Percentiles rank a stretch among this genome's conserved stretches.
phyloP scores from a whole-genome alignment of 352 stramenopile species.

The Pythium chondricola region DNA sequence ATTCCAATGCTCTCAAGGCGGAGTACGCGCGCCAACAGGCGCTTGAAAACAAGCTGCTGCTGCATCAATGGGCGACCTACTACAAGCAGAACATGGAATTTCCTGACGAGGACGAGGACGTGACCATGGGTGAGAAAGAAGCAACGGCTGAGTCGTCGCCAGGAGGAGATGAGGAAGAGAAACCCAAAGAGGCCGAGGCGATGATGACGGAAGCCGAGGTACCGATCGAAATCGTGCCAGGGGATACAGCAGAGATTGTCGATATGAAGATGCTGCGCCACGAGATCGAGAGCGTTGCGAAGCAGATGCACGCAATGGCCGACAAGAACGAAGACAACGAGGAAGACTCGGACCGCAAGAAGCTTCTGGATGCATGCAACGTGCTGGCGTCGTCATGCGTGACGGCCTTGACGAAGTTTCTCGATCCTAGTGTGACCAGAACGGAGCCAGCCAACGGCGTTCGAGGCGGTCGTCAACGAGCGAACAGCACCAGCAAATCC shows the following conservation, averaged over 20 bases:
- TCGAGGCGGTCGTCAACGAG: constrained; percentile 14
- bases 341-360: constrained; percentile 17
- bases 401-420: constrained; percentile 52
- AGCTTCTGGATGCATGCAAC: constrained; percentile 57
- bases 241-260: constrained; percentile 42
- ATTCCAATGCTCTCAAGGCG: constrained; percentile 54
- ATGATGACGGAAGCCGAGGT: background rate
- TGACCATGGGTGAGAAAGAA: background rate
- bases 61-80: constrained; percentile 53
- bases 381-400: constrained; percentile 56
- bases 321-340: constrained; percentile 9
- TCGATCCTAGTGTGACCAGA: constrained; percentile 23
- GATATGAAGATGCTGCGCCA: constrained; percentile 73
- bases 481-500: constrained; percentile 14
- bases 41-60: constrained; percentile 50
- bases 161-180: background rate
- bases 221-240: constrained; percentile 21
- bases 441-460: background rate
- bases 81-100: constrained; percentile 21
- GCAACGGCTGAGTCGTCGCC: background rate
- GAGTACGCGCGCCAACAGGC: constrained; percentile 43
- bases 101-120: background rate
- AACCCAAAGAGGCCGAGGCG: background rate
- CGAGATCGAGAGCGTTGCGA: constrained; percentile 49
- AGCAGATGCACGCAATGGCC: constrained; percentile 29